Percentiles rank a stretch among this genome's conserved stretches.
phyloP scores from a whole-genome alignment of 768 basidiomycete genomes.

The Panus rudis region DNA sequence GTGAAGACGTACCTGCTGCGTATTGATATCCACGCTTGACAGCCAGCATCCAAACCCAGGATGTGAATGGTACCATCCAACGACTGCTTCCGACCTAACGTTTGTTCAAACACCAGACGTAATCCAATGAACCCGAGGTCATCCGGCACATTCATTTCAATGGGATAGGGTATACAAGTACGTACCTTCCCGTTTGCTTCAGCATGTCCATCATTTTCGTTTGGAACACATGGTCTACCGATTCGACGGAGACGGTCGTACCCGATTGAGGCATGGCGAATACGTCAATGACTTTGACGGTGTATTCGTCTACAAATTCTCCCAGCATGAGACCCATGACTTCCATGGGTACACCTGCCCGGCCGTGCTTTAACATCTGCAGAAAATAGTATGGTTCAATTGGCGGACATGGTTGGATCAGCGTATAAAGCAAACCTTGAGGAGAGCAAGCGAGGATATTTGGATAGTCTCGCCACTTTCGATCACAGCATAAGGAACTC shows the following conservation, averaged over 20 bases:
- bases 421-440: constrained; percentile 61
- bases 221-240: constrained; percentile 98
- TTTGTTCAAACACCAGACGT: not conserved
- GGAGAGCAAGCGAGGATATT: constrained; percentile 92
- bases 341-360: constrained; percentile 98
- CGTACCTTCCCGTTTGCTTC: constrained; percentile 95
- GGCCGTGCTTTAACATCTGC: constrained; percentile 98
- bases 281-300: constrained; percentile 90
- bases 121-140: not conserved
- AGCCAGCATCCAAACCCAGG: constrained; percentile 99
- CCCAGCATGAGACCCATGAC: constrained; percentile 99
- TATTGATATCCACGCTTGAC: constrained; percentile 97
- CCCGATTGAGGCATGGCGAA: constrained; percentile 99
- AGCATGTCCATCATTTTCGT: constrained; percentile 98
- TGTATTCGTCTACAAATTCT: constrained; percentile 97
- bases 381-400: not conserved
- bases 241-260: constrained; percentile 95
- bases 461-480: constrained; percentile 90
- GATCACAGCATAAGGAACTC: constrained; percentile 10
- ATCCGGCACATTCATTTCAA: not conserved
- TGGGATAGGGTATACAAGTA: no score
- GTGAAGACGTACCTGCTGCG: constrained; percentile 75
- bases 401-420: not conserved
- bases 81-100: constrained; percentile 87
- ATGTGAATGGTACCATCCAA: constrained; percentile 99